Conservation (phyloP, 176 grass and related monocot genomes). For the Oropetium thomaeum region DNA sequence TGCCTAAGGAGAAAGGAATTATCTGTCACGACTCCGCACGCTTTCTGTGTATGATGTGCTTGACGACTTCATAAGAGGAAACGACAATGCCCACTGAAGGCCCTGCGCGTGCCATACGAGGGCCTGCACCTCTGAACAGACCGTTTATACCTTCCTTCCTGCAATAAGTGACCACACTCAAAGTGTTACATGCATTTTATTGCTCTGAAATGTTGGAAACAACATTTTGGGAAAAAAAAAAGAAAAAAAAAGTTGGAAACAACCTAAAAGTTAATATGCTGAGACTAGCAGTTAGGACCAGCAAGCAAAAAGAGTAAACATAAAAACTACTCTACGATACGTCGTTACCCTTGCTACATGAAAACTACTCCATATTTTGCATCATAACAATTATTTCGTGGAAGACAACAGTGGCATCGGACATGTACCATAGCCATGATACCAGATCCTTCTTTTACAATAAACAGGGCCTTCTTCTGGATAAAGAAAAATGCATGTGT, state of each 20-base stretch:
- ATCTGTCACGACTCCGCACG: conserved; percentile 20
- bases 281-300: not conserved
- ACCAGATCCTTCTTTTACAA: not conserved
- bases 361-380: too few relatives aligned
- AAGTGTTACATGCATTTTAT: not conserved
- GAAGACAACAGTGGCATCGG: not conserved
- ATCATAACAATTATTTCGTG: not conserved
- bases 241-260: too few relatives aligned
- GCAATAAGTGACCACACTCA: not conserved
- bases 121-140: conserved; percentile 73
- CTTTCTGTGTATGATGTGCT: conserved; percentile 66
- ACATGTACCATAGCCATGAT: not conserved
- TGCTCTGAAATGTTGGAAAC: conserved; percentile 4
- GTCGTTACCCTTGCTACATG: too few relatives aligned
- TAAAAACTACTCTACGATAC: too few relatives aligned
- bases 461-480: not conserved
- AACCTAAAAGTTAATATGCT: not conserved
- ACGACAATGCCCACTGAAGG: conserved; percentile 91
- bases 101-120: conserved; percentile 71
- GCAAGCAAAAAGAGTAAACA: too few relatives aligned
- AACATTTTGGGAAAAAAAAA: too few relatives aligned
- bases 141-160: conserved; percentile 77
- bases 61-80: conserved; percentile 86
- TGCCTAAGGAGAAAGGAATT: not conserved
- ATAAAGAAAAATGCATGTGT: not conserved